Evolutionary conservation across 192 early-diverging fungal species (phyloP).

Genomic region (Diversispora eburnea): DNA sequence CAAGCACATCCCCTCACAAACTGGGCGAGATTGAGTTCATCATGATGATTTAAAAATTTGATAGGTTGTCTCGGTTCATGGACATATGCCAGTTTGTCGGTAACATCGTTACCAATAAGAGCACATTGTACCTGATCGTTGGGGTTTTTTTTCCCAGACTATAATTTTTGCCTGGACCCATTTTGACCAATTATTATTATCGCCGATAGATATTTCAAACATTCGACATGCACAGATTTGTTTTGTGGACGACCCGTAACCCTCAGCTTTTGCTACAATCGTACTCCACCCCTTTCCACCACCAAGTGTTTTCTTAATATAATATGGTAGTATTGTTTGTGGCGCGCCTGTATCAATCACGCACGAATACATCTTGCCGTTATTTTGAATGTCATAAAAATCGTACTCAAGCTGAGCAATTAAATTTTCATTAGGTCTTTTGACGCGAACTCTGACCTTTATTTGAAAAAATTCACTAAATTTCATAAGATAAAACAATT

Average conservation of each 20-base stretch:
- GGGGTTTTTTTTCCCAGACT: conserved; percentile 9
- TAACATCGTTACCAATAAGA: conserved; percentile 22
- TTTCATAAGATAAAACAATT: too few relatives aligned
- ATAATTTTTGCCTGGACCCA: conserved; percentile 13
- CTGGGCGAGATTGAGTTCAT: too few relatives aligned
- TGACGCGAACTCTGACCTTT: conserved; percentile 23
- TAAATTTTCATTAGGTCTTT: conserved; percentile 8
- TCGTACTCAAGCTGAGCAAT: background rate
- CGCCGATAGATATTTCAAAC: conserved; percentile 15
- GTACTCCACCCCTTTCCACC: background rate
- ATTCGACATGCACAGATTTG: conserved; percentile 13
- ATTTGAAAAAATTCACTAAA: conserved; percentile 24
- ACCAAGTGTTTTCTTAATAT: conserved; percentile 12
- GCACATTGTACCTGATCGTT: conserved; percentile 9
- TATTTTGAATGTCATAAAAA: conserved; percentile 4
- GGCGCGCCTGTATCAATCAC: conserved; percentile 20
- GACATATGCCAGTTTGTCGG: conserved; percentile 14
- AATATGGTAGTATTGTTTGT: conserved; percentile 17
- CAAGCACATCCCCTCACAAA: too few relatives aligned
- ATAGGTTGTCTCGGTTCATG: too few relatives aligned
- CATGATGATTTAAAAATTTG: too few relatives aligned
- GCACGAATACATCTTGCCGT: conserved; percentile 6
- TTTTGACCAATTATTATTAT: conserved; percentile 17
- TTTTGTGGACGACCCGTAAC: background rate
- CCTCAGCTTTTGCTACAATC: background rate